phyloP scores from a whole-genome alignment of 345 rosid genomes.

The Diplotaxis tenuifolia region DNA sequence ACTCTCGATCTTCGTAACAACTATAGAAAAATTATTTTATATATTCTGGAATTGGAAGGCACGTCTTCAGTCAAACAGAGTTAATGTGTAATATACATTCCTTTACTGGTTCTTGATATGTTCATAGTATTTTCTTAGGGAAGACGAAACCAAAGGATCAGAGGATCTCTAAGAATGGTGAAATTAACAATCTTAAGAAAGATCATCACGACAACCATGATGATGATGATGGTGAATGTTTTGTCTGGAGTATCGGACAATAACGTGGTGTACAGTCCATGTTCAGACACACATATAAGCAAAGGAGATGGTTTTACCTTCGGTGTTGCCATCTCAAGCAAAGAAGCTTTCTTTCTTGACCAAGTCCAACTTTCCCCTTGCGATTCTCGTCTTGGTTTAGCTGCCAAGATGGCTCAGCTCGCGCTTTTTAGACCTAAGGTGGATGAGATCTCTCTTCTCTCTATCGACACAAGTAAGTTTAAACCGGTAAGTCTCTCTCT shows the following conservation, averaged over 20 bases:
- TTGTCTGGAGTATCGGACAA: constrained; percentile 48
- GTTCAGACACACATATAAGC: constrained; percentile 59
- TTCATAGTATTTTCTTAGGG: constrained; percentile 6
- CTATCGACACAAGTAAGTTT: constrained; percentile 51
- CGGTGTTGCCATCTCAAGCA: constrained; percentile 65
- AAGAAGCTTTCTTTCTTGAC: constrained; percentile 58
- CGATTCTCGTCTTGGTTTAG: constrained; percentile 64
- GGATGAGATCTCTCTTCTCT: constrained; percentile 84
- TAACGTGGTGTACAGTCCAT: constrained; percentile 61
- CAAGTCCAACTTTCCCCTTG: constrained; percentile 85
- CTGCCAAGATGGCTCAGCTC: constrained; percentile 49
- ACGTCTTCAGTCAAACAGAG: constrained; percentile 11
- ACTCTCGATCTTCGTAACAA: background rate
- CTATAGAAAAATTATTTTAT: background rate
- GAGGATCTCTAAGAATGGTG: background rate
- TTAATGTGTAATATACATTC: background rate
- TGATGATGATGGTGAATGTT: constrained; percentile 12
- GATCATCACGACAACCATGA: background rate
- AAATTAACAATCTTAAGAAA: background rate
- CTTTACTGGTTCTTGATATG: background rate
- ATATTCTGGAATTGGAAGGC: constrained; percentile 25
- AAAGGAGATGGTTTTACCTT: constrained; percentile 76
- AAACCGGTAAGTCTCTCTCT: constrained; percentile 48
- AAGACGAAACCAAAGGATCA: constrained; percentile 6
- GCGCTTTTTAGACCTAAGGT: constrained; percentile 77